A percentile compares a stretch with the other conserved stretches of the same genome.
These are phyloP conservation scores for Leccinum variabile DNA, from an alignment of 1,284 basidiomycete species.

Conservation along the genomic window DNA sequence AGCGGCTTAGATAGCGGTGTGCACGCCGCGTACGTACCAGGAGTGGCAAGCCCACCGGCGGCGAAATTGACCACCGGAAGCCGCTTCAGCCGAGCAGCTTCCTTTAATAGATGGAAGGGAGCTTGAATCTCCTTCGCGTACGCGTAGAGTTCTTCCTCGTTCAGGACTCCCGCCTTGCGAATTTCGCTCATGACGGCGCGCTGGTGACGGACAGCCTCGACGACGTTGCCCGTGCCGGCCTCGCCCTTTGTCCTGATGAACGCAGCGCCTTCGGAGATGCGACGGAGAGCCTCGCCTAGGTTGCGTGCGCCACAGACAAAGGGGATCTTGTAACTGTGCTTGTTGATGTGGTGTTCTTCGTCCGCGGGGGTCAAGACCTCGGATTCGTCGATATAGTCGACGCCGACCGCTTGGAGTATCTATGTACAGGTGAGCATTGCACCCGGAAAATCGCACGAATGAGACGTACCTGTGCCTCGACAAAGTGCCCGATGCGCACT, in stretches of 20 bases:
- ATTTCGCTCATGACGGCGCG: constrained; percentile 86
- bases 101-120: constrained; percentile 97
- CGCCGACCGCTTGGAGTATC: constrained; percentile 92
- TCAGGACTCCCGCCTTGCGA: constrained; percentile 82
- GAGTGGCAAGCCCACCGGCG: constrained; percentile 97
- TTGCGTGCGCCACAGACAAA: constrained; percentile 82
- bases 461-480: constrained; percentile 79
- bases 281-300: constrained; percentile 90
- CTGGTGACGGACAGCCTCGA: constrained; percentile 95
- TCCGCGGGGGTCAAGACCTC: constrained; percentile 97
- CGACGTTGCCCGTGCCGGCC: constrained; percentile 97
- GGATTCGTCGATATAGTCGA: constrained; percentile 98
- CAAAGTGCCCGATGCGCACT: constrained; percentile 95
- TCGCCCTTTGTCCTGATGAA: constrained; percentile 98
- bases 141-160: constrained; percentile 93
- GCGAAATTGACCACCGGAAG: constrained; percentile 95
- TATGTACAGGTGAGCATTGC: constrained; percentile 32
- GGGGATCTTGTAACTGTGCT: constrained; percentile 89
- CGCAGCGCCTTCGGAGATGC: constrained; percentile 96
- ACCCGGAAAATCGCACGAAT: neutral
- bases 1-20: neutral
- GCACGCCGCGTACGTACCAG: constrained; percentile 51
- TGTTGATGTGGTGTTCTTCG: constrained; percentile 86
- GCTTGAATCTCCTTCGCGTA: constrained; percentile 94
- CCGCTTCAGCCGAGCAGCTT: constrained; percentile 90